Conservation (phyloP, 1,284 basidiomycete genomes). For the Cutaneotrichosporon mucoides region DNA sequence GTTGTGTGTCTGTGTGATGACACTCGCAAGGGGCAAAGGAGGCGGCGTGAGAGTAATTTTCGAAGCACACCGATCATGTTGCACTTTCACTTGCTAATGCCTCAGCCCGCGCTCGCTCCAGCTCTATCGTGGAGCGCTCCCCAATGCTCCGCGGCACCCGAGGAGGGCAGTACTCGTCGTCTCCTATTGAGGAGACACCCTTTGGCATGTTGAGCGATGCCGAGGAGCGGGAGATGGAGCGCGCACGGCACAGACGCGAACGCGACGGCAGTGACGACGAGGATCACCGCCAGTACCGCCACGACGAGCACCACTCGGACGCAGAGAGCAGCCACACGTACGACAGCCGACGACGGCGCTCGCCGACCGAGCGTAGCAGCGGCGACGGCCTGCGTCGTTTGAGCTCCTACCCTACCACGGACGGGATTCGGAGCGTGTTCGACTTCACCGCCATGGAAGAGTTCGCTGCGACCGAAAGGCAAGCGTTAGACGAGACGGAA, state of each 20-base stretch:
- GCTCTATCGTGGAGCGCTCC: constrained; percentile 29
- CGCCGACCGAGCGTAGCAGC: neutral
- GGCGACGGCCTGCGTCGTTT: neutral
- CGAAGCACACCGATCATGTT: no score
- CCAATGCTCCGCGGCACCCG: constrained; percentile 26
- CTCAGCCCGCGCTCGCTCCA: constrained; percentile 41
- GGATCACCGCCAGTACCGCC: constrained; percentile 6
- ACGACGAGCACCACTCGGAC: constrained; percentile 18
- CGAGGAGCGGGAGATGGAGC: constrained; percentile 48
- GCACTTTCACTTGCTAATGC: neutral
- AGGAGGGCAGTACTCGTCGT: constrained; percentile 29
- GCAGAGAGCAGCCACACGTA: constrained; percentile 10
- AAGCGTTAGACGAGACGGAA: constrained; percentile 46
- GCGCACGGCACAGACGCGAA: constrained; percentile 29
- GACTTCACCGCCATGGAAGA: constrained; percentile 76
- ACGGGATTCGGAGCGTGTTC: constrained; percentile 52
- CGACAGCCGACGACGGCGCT: neutral
- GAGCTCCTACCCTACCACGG: neutral
- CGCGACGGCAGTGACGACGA: constrained; percentile 14
- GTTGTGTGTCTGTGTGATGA: no score
- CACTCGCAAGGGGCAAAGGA: no score
- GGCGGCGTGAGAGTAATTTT: no score
- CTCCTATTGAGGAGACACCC: constrained; percentile 43
- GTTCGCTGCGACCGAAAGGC: constrained; percentile 70
- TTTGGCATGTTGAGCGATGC: constrained; percentile 48